Evolutionary conservation across 768 basidiomycete genomes (phyloP).

Genomic region (Psilocybe azurescens): DNA sequence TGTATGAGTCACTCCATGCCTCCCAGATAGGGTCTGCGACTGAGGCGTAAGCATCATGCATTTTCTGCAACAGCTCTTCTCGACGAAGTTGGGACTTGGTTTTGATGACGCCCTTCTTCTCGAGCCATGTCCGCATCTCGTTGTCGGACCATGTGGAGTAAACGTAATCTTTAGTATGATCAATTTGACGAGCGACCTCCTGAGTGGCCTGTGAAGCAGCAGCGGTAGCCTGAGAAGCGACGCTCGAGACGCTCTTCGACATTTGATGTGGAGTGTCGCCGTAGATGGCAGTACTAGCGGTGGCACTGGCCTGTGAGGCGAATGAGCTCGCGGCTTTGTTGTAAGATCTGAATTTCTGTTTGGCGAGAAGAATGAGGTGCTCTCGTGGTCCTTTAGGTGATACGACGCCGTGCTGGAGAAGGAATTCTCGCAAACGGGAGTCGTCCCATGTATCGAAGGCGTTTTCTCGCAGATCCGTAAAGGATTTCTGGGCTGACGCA

Average conservation of each 20-base stretch:
- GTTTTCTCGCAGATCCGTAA: slow-evolving; percentile 60
- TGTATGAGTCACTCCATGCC: slow-evolving; percentile 86
- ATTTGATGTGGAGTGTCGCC: slow-evolving; percentile 45
- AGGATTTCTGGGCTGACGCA: slow-evolving; percentile 63
- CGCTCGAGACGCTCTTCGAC: slow-evolving; percentile 43
- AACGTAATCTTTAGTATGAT: slow-evolving; percentile 84
- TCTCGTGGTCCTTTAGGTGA: slow-evolving; percentile 81
- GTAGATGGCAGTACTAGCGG: slow-evolving; percentile 57
- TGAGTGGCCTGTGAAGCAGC: slow-evolving; percentile 55
- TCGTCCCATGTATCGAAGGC: slow-evolving; percentile 88
- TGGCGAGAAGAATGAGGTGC: slow-evolving; percentile 79
- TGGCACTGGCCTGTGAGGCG: slow-evolving; percentile 50
- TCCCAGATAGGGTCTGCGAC: slow-evolving; percentile 74
- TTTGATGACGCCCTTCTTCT: slow-evolving; percentile 74
- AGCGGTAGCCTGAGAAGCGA: slow-evolving; percentile 32
- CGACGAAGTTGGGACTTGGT: slow-evolving; percentile 63
- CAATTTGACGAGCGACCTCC: slow-evolving; percentile 54
- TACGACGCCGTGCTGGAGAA: slow-evolving; percentile 88
- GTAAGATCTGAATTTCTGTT: slow-evolving; percentile 68
- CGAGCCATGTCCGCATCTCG: slow-evolving; percentile 71
- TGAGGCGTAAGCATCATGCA: slow-evolving; percentile 70
- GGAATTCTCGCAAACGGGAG: slow-evolving; percentile 76
- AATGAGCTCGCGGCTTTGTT: slow-evolving; percentile 63
- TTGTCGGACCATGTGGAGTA: slow-evolving; percentile 92
- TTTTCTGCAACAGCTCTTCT: slow-evolving; percentile 70